Evolutionary conservation across 2,329 filamentous ascomycete genomes (phyloP).

Genomic region (Colletotrichum australisinense): DNA sequence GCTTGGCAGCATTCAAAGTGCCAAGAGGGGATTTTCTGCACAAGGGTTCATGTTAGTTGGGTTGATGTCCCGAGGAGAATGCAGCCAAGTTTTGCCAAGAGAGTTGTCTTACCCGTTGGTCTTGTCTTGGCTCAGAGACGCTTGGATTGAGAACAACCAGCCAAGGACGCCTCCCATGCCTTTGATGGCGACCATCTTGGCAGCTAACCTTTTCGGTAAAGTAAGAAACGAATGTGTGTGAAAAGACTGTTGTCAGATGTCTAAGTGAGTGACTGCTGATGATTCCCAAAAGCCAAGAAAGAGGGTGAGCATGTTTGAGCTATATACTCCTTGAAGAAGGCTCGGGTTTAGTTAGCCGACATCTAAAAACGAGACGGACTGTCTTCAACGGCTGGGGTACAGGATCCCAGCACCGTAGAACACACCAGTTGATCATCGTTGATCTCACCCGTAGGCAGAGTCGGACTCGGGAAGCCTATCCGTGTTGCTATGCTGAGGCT

Average conservation of each 20-base stretch:
- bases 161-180: slow-evolving; percentile 30
- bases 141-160: slow-evolving; percentile 37
- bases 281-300: not conserved
- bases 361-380: not conserved
- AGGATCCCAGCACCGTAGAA: not conserved
- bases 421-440: not conserved
- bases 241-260: not conserved
- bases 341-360: not conserved
- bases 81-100: not conserved
- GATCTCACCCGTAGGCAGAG: not conserved
- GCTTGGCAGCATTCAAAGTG: slow-evolving; percentile 49
- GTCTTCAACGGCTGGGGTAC: not conserved
- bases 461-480: slow-evolving; percentile 3
- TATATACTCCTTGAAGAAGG: slow-evolving; percentile 16
- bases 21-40: slow-evolving; percentile 53
- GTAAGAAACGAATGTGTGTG: not conserved
- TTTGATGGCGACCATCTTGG: slow-evolving; percentile 41
- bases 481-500: not conserved
- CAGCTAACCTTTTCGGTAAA: slow-evolving; percentile 10
- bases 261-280: slow-evolving; percentile 20
- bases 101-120: slow-evolving; percentile 51
- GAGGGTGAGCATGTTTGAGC: slow-evolving; percentile 18
- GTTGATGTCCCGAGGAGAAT: not conserved
- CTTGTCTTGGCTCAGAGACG: slow-evolving; percentile 44
- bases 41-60: not conserved